Percentiles rank a stretch among this genome's conserved stretches.
Evolutionary conservation across 1,139 yeast species (phyloP).

Genomic region (Blastobotrys petasosporus): DNA sequence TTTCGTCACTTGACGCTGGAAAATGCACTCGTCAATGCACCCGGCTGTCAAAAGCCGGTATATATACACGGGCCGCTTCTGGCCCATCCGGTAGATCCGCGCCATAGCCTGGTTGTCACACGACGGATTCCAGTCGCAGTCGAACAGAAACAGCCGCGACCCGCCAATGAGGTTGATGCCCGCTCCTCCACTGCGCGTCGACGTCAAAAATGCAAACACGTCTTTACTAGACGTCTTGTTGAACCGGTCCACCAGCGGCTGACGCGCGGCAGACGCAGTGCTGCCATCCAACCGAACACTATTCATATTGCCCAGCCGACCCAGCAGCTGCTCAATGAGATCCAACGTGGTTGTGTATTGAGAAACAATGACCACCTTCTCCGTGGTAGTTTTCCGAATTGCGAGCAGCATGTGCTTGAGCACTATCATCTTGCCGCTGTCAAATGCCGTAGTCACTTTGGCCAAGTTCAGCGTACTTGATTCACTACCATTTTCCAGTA

Average conservation of each 20-base stretch:
- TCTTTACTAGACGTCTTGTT: conserved; percentile 44
- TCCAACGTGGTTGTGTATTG: conserved; percentile 87
- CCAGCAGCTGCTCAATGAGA: conserved; percentile 55
- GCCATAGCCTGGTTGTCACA: conserved; percentile 95
- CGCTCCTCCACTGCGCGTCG: conserved; percentile 92
- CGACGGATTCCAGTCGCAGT: conserved; percentile 94
- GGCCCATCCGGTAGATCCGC: conserved; percentile 91
- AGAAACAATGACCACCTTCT: conserved; percentile 81
- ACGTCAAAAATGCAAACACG: conserved; percentile 64
- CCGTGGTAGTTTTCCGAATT: conserved; percentile 38
- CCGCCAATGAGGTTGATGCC: conserved; percentile 92
- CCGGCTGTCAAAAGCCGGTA: conserved; percentile 74
- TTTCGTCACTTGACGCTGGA: conserved; percentile 89
- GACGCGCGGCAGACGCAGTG: conserved; percentile 62
- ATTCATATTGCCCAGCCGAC: conserved; percentile 42
- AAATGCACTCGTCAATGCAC: conserved; percentile 88
- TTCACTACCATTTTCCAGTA: conserved; percentile 38
- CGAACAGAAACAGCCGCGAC: conserved; percentile 73
- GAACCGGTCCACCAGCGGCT: conserved; percentile 60
- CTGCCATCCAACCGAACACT: conserved; percentile 77
- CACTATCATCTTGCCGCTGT: conserved; percentile 35
- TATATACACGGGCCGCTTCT: conserved; percentile 66
- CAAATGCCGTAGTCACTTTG: conserved; percentile 4
- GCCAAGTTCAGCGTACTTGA: not conserved
- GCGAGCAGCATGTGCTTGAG: conserved; percentile 29